Percentiles rank a stretch among this genome's conserved stretches.
These are phyloP conservation scores for Xanthoconium stramineum DNA, from an alignment of 768 basidiomycete genomes.

Conservation along the genomic window DNA sequence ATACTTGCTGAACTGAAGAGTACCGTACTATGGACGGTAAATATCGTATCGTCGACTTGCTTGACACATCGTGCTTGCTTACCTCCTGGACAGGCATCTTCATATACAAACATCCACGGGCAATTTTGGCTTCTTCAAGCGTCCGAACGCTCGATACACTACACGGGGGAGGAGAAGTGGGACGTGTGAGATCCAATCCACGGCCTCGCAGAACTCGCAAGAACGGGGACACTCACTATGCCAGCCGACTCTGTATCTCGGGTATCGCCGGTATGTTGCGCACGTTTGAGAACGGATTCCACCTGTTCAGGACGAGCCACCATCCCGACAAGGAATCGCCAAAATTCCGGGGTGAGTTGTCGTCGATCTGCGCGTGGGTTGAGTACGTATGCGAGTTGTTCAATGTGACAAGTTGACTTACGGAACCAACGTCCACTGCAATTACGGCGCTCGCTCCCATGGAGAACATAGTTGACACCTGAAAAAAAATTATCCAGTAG, in stretches of 20 bases:
- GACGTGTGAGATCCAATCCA: slow-evolving; percentile 3
- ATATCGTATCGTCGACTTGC: not conserved
- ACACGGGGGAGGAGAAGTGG: not conserved
- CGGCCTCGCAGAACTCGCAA: not conserved
- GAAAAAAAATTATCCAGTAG: slow-evolving; percentile 3
- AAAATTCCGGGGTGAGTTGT: slow-evolving; percentile 92
- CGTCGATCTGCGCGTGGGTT: slow-evolving; percentile 56
- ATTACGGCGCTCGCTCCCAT: slow-evolving; percentile 90
- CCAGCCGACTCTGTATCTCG: slow-evolving; percentile 90
- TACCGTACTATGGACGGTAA: slow-evolving; percentile 66
- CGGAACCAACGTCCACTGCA: slow-evolving; percentile 90
- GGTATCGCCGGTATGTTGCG: slow-evolving; percentile 82
- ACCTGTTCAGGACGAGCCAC: slow-evolving; percentile 92
- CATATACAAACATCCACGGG: slow-evolving; percentile 87
- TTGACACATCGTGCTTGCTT: slow-evolving; percentile 14
- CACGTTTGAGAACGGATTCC: slow-evolving; percentile 85
- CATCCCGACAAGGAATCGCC: slow-evolving; percentile 95
- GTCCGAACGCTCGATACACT: slow-evolving; percentile 96
- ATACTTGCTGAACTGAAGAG: slow-evolving; percentile 85
- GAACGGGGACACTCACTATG: slow-evolving; percentile 65
- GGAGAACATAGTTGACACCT: slow-evolving; percentile 89
- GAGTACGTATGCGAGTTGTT: not conserved
- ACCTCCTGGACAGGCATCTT: slow-evolving; percentile 94
- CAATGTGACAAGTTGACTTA: slow-evolving; percentile 36
- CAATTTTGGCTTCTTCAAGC: slow-evolving; percentile 90